Evolutionary conservation across 805 yeast species (phyloP).

Genomic region (Yarrowia hollandica): DNA sequence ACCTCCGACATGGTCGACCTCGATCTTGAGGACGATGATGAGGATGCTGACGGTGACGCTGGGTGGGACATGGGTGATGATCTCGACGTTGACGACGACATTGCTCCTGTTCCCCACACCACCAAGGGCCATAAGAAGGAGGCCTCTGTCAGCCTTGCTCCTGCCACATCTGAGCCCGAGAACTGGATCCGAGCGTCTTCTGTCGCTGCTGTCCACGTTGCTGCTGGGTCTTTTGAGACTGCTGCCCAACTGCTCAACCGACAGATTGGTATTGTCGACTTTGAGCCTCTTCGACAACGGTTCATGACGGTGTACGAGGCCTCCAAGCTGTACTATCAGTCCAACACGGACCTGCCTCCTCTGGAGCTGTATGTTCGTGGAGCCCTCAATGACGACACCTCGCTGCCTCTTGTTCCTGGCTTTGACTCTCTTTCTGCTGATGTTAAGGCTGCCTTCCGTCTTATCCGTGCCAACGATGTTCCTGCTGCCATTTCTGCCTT

Average conservation of each 20-base stretch:
- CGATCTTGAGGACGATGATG: constrained; percentile 41
- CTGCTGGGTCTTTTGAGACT: constrained; percentile 94
- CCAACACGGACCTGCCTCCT: constrained; percentile 72
- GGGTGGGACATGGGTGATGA: constrained; percentile 63
- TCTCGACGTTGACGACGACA: constrained; percentile 51
- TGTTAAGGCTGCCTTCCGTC: constrained; percentile 72
- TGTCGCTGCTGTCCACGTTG: constrained; percentile 87
- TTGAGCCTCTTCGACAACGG: constrained; percentile 81
- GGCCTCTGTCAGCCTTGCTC: constrained; percentile 8
- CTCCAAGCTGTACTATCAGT: constrained; percentile 71
- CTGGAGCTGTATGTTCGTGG: constrained; percentile 67
- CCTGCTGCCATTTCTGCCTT: constrained; percentile 77
- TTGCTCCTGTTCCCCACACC: constrained; percentile 41
- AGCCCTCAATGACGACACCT: constrained; percentile 53
- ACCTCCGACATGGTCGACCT: constrained; percentile 37
- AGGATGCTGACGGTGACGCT: constrained; percentile 82
- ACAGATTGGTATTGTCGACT: constrained; percentile 82
- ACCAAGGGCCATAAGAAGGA: constrained; percentile 37
- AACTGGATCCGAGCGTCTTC: constrained; percentile 87
- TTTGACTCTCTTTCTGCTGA: constrained; percentile 61
- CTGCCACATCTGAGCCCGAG: constrained; percentile 57
- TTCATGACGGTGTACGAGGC: constrained; percentile 84
- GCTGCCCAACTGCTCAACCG: constrained; percentile 91
- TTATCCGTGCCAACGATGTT: constrained; percentile 80
- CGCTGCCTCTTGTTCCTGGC: constrained; percentile 74